phyloP scores from a whole-genome alignment of 2,329 filamentous ascomycete genomes.

The Harringtonia lauricola region DNA sequence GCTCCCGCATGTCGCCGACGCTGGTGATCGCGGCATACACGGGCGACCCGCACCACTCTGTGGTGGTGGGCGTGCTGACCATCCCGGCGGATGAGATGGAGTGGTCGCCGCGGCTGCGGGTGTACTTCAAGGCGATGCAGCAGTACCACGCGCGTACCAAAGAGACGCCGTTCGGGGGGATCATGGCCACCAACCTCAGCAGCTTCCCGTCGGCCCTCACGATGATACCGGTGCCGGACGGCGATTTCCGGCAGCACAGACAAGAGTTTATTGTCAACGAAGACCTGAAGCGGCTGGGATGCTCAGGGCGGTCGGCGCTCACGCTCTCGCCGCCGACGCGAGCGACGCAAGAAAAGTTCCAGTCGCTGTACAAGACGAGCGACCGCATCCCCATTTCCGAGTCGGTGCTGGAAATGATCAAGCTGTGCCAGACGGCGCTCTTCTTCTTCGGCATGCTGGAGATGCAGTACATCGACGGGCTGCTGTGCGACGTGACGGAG shows the following conservation, averaged over 20 bases:
- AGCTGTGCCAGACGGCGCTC: slow-evolving; percentile 80
- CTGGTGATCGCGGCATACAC: slow-evolving; percentile 90
- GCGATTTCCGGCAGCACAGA: slow-evolving; percentile 69
- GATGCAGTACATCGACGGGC: slow-evolving; percentile 80
- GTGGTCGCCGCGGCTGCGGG: slow-evolving; percentile 69
- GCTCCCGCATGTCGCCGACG: slow-evolving; percentile 80
- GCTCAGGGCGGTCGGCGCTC: slow-evolving; percentile 79
- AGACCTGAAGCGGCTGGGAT: slow-evolving; percentile 82
- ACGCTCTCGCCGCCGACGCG: slow-evolving; percentile 66
- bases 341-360: slow-evolving; percentile 82
- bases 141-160: slow-evolving; percentile 77
- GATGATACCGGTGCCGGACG: slow-evolving; percentile 81
- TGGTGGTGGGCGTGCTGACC: slow-evolving; percentile 70
- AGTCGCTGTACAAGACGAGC: slow-evolving; percentile 79
- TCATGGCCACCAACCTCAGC: slow-evolving; percentile 92
- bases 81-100: slow-evolving; percentile 68
- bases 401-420: slow-evolving; percentile 79
- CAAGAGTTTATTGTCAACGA: slow-evolving; percentile 90
- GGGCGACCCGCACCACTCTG: slow-evolving; percentile 66
- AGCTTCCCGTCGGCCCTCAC: slow-evolving; percentile 86
- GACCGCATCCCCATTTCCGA: slow-evolving; percentile 69
- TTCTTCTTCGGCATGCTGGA: slow-evolving; percentile 80
- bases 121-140: slow-evolving; percentile 79
- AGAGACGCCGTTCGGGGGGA: slow-evolving; percentile 68
- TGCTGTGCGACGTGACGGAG: slow-evolving; percentile 90